Conservation (phyloP, 2,329 filamentous ascomycete species). For the Diaporthe eres region DNA sequence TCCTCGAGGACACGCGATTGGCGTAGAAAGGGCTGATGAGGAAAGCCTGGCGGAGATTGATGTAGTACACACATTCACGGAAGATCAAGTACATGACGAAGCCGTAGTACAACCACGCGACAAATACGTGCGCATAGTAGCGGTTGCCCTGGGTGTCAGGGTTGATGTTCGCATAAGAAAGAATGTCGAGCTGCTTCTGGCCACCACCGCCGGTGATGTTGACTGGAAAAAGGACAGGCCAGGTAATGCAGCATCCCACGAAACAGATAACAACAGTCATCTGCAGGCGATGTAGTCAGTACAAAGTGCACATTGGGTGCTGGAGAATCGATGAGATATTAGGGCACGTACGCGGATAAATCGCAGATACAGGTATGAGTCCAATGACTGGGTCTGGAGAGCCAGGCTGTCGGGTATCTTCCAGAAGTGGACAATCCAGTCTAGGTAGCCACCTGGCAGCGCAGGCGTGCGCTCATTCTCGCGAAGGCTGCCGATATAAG, state of each 20-base stretch:
- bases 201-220: slow-evolving; percentile 84
- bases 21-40: slow-evolving; percentile 87
- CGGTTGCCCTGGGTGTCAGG: slow-evolving; percentile 64
- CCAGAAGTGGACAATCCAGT: slow-evolving; percentile 79
- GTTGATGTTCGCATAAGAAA: slow-evolving; percentile 84
- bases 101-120: slow-evolving; percentile 86
- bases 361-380: slow-evolving; percentile 41
- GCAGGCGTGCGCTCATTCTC: slow-evolving; percentile 69
- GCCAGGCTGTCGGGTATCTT: slow-evolving; percentile 81
- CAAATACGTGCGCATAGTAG: slow-evolving; percentile 85
- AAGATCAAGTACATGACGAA: slow-evolving; percentile 93
- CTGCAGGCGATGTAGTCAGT: slow-evolving; percentile 1
- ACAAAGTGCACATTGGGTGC: not conserved
- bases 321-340: not conserved
- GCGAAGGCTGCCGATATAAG: slow-evolving; percentile 62
- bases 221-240: slow-evolving; percentile 88
- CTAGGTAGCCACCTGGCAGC: slow-evolving; percentile 72
- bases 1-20: slow-evolving; percentile 88
- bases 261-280: slow-evolving; percentile 71
- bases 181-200: slow-evolving; percentile 77
- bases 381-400: slow-evolving; percentile 42
- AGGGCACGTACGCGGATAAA: slow-evolving; percentile 37
- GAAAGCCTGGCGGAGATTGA: slow-evolving; percentile 94
- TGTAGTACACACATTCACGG: slow-evolving; percentile 90
- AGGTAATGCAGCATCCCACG: slow-evolving; percentile 86